Conservation (phyloP, 2,329 filamentous ascomycete species). For the Aspergillus quadrilineatus region DNA sequence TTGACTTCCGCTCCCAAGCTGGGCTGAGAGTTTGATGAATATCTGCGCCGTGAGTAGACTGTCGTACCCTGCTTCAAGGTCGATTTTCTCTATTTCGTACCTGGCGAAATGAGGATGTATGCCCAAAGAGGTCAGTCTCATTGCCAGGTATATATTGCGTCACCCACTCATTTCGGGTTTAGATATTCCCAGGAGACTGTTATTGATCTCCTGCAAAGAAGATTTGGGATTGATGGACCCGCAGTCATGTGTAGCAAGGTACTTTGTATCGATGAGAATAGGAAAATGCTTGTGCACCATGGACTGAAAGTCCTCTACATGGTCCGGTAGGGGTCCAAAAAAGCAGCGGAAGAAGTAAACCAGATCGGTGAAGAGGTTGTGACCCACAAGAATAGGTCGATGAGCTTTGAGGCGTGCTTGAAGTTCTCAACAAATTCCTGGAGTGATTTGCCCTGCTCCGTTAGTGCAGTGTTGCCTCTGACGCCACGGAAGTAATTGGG, state of each 20-base stretch:
- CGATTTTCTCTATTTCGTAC: slow-evolving; percentile 26
- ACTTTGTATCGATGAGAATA: slow-evolving; percentile 62
- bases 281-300: slow-evolving; percentile 57
- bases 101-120: slow-evolving; percentile 33
- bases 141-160: background rate
- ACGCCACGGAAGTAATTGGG: slow-evolving; percentile 32
- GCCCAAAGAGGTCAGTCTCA: slow-evolving; percentile 26
- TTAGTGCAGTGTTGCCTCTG: slow-evolving; percentile 24
- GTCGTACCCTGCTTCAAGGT: slow-evolving; percentile 64
- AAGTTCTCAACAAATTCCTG: slow-evolving; percentile 32
- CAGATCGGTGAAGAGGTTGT: slow-evolving; percentile 64
- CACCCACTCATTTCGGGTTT: slow-evolving; percentile 34
- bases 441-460: slow-evolving; percentile 20
- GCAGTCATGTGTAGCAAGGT: slow-evolving; percentile 59
- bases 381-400: slow-evolving; percentile 57
- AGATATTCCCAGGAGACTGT: slow-evolving; percentile 24
- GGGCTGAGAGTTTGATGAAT: slow-evolving; percentile 56
- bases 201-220: slow-evolving; percentile 32
- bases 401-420: slow-evolving; percentile 46
- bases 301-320: slow-evolving; percentile 54
- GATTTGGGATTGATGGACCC: slow-evolving; percentile 50
- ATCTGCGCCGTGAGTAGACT: slow-evolving; percentile 61
- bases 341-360: slow-evolving; percentile 63
- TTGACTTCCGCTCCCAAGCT: slow-evolving; percentile 38
- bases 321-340: slow-evolving; percentile 57